Percentiles rank a stretch among this genome's conserved stretches.
Evolutionary conservation across 306 rosid species (phyloP).

Genomic region (Cucurbita maxima): DNA sequence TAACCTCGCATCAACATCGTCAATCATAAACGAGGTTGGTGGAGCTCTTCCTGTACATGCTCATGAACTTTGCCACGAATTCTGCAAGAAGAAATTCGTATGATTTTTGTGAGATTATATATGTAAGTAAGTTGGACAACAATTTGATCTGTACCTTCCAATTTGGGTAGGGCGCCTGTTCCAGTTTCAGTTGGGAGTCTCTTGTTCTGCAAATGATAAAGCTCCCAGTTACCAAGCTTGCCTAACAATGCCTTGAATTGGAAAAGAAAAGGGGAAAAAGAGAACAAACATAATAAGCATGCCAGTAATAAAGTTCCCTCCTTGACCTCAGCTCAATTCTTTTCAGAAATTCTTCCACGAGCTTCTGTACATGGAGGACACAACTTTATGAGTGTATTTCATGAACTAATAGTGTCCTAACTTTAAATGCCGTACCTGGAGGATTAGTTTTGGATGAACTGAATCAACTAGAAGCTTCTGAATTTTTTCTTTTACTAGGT

Average conservation of each 20-base stretch:
- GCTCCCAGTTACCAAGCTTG: conserved; percentile 6
- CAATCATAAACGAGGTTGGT: conserved; percentile 3
- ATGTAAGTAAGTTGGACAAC: background rate
- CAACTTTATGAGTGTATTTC: background rate
- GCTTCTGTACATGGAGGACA: conserved; percentile 46
- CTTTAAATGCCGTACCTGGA: conserved; percentile 35
- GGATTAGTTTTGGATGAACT: conserved; percentile 67
- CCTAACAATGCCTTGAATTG: background rate
- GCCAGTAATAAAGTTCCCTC: conserved; percentile 80
- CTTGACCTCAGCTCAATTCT: conserved; percentile 34
- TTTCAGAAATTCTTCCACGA: conserved; percentile 55
- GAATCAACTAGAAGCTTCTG: conserved; percentile 73
- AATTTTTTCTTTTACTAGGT: conserved; percentile 40
- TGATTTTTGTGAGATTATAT: background rate
- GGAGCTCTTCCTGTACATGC: conserved; percentile 52
- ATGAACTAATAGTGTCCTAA: background rate
- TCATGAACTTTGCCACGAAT: conserved; percentile 80
- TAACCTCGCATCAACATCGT: background rate
- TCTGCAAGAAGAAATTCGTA: conserved; percentile 33
- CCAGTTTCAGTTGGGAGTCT: conserved; percentile 55
- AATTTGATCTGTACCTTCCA: conserved; percentile 45
- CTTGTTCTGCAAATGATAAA: conserved; percentile 34
- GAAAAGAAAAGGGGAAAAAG: background rate
- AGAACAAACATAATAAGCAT: conserved; percentile 67
- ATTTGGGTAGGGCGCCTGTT: conserved; percentile 60